Evolutionary conservation across 2,329 filamentous ascomycete species (phyloP), one percentile per base, ranked within the genome.

Genomic region (Hymenoscyphus linearis): DNA sequence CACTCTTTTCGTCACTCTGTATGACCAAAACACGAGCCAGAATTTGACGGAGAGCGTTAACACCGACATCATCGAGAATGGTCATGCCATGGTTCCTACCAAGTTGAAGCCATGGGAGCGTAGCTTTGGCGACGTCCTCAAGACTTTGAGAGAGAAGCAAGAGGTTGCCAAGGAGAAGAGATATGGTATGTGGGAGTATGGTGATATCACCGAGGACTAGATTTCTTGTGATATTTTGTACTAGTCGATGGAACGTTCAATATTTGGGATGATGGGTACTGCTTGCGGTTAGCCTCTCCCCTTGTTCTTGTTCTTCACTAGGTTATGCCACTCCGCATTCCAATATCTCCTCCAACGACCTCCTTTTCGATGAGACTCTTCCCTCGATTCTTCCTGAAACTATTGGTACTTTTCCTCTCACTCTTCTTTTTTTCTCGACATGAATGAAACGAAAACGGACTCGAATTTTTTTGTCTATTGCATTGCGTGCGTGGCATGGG

Each of bases 121-220:
- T 60, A 86, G 85, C 9, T 90, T 90, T 53, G 82, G 83, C 61
- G 82, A 89, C 36, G 85, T 92, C 52, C 77, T 96, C 65, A 84
- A 85, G 74, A 84, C 84, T 68, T 78, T 97, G 64, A 87, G 84
- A 71, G 83, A 88, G 74, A 84, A 88, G 57, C 88, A 96, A 79
- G 80, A 82, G 37, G 81, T 88, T 74, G 93, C 93, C 4, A 96
- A 96, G 83, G 80, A 84, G 60, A 86, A 87, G 61, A 85, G 92
- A 65, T 81, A 86, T 67, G 95, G 95, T 52, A 95, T 96, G 84
- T 99, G 93, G 93, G 95, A 99, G 82, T 99, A 98, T 76, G 95
- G 95, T 68, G 95, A 98, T 75, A 82, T 96, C 72, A 96, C 91
- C 14, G 93, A 96, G 79, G 91, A 96, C 72, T 92, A 85, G 50